Percentiles rank a stretch among this genome's conserved stretches.
These are phyloP conservation scores for Colletotrichum tabaci DNA, from an alignment of 2,329 filamentous ascomycete species.

Conservation along the genomic window DNA sequence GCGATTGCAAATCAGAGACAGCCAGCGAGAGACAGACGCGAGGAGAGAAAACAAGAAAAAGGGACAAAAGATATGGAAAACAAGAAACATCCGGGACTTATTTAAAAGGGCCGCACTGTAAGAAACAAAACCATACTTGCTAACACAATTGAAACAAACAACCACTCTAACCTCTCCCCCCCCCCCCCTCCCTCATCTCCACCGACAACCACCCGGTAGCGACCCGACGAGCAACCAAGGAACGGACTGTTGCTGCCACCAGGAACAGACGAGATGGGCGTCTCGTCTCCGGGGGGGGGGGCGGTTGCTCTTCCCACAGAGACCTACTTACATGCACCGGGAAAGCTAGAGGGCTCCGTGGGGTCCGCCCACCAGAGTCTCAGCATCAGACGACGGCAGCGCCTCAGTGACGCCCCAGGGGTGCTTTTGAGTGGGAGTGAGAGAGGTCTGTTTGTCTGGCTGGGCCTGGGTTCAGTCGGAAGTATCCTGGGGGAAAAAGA, in stretches of 20 bases:
- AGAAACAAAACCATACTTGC: background rate
- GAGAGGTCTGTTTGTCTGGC: background rate
- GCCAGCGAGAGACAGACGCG: background rate
- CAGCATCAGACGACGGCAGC: constrained; percentile 33
- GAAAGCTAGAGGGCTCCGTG: background rate
- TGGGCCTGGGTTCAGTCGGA: background rate
- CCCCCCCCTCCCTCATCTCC: constrained; percentile 3
- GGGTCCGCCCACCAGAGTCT: constrained; percentile 15
- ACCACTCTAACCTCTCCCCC: background rate
- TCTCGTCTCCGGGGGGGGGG: background rate
- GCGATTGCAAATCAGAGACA: background rate
- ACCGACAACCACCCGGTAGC: constrained; percentile 4
- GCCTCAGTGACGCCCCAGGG: background rate
- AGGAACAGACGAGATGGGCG: background rate
- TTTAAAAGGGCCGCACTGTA: background rate
- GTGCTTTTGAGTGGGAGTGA: too few relatives aligned
- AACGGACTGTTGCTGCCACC: background rate
- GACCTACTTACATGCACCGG: background rate
- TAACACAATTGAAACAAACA: background rate
- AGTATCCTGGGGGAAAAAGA: background rate
- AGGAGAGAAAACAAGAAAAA: background rate
- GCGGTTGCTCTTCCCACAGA: background rate
- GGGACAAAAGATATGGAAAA: background rate
- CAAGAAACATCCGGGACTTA: background rate
- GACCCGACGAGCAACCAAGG: constrained; percentile 3